Evolutionary conservation across 208 protist genomes (phyloP).

Genomic region (Crithidia fasciculata): DNA sequence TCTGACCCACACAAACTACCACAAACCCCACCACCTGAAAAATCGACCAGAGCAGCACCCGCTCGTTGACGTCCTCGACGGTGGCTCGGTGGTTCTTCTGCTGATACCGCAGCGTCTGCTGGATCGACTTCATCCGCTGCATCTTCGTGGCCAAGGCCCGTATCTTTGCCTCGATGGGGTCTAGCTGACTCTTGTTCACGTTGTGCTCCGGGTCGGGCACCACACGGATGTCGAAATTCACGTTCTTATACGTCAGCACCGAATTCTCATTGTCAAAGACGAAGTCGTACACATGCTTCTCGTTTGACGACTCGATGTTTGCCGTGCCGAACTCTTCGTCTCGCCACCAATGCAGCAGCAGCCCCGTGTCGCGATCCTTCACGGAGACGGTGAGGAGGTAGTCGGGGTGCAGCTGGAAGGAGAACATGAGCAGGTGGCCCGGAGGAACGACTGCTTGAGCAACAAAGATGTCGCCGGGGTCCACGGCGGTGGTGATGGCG

Average conservation of each 20-base stretch:
- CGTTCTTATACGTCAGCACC: conserved; percentile 22
- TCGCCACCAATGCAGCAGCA: conserved; percentile 2
- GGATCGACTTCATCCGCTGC: conserved; percentile 19
- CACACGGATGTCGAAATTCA: conserved; percentile 56
- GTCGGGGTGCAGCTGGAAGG: conserved; percentile 41
- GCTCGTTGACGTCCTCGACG: conserved; percentile 62
- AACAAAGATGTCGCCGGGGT: conserved; percentile 31
- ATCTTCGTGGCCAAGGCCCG: conserved; percentile 24
- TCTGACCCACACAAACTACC: conserved; percentile 55
- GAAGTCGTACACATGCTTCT: background rate
- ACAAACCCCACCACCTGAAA: conserved; percentile 71
- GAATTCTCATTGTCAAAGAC: conserved; percentile 60
- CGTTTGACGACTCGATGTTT: background rate
- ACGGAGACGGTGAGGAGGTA: conserved; percentile 20
- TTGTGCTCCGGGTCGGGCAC: conserved; percentile 33
- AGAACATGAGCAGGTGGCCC: conserved; percentile 37
- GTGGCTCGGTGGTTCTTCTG: conserved; percentile 73
- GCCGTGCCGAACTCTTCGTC: background rate
- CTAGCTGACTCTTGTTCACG: conserved; percentile 37
- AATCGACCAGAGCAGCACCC: conserved; percentile 71
- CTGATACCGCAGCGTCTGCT: conserved; percentile 47
- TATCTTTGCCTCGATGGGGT: conserved; percentile 72
- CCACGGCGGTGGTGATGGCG: background rate
- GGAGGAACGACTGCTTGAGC: conserved; percentile 38
- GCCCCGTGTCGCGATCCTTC: background rate